Evolutionary conservation across 2,329 filamentous ascomycete genomes (phyloP).

Genomic region (Phaeosphaeriaceae sp.): DNA sequence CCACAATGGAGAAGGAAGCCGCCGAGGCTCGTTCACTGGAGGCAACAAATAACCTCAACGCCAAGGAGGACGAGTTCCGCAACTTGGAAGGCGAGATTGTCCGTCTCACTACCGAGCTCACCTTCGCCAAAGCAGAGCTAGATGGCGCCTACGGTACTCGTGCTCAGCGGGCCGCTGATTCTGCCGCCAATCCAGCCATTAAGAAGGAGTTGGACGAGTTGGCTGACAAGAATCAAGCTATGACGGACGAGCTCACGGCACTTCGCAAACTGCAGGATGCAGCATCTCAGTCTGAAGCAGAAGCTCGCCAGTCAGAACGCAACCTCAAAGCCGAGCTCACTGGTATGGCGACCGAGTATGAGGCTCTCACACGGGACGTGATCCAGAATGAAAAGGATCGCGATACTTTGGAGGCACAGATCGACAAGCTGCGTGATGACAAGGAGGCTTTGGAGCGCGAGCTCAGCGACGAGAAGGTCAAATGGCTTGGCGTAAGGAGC

Average conservation of each 20-base stretch:
- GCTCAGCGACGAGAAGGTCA: constrained; percentile 72
- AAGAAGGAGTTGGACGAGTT: constrained; percentile 68
- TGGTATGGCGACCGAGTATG: constrained; percentile 74
- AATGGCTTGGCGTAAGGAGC: constrained; percentile 68
- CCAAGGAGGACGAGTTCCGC: constrained; percentile 47
- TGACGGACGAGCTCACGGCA: constrained; percentile 53
- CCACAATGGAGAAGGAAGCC: constrained; percentile 40
- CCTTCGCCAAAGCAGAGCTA: constrained; percentile 89
- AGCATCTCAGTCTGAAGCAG: constrained; percentile 45
- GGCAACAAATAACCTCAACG: constrained; percentile 35
- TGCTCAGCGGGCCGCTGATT: constrained; percentile 72
- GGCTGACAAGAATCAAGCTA: constrained; percentile 52
- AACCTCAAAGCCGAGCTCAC: constrained; percentile 70
- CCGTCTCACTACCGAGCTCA: constrained; percentile 77
- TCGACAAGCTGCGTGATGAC: constrained; percentile 71
- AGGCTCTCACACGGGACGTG: constrained; percentile 72
- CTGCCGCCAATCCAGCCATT: constrained; percentile 63
- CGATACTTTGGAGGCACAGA: constrained; percentile 67
- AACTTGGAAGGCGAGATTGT: constrained; percentile 69
- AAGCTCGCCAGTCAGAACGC: constrained; percentile 49
- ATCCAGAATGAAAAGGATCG: constrained; percentile 77
- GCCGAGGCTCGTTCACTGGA: constrained; percentile 41
- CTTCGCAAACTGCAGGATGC: constrained; percentile 50
- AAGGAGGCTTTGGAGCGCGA: constrained; percentile 70
- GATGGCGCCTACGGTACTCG: constrained; percentile 91